Evolutionary conservation across 2,329 filamentous ascomycete species (phyloP), one percentile per base, ranked within the genome.

Genomic region (Alternaria sp.): DNA sequence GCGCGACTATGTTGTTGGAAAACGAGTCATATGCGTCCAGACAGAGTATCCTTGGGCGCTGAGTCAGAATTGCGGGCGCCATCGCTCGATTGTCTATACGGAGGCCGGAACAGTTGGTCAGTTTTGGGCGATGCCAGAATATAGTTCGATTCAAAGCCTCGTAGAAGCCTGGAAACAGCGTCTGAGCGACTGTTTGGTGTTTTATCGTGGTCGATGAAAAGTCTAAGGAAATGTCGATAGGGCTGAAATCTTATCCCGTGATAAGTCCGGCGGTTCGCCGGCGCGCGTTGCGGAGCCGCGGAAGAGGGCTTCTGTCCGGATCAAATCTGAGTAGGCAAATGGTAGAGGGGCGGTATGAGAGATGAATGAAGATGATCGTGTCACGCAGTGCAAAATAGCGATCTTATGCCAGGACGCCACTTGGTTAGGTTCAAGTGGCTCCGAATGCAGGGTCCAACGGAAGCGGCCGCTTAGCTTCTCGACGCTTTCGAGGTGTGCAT

Each of bases 21-120:
- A 97, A 99, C 42, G 94, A 97, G 81, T 99, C 95, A 80, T 96
- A 96, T 63, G 94, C 94, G 78, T 98, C 95, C 68, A 99, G 85
- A 80, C 96, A 97, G 64, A 98, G 87, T 63, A 98, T 90, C 61
- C 82, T 82, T 18, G 67, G 66, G 47, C 65, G 65, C 54, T 65
- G 65, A 57, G 65, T 68, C 53, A 65, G 55, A 59, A 70, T 51
- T 34, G 70, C 70, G 44, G 70, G 70, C 51, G 75, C 69, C 75
- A 78, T 77, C 32, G 46, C 46, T 51, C 32, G 42, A 24, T 46
- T 12, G 5, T 26, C 11, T 22, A 18, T 57, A 16, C 9, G 22
- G n/a, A 47, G 57, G 24, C 20, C 18, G 26, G 28, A 36, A 34
- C 5, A 24, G n/a, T 24, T 24, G 26, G 41, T 4, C 7, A 30